Evolutionary conservation across 345 rosid genomes (phyloP).

Genomic region (Aethionema arabicum): DNA sequence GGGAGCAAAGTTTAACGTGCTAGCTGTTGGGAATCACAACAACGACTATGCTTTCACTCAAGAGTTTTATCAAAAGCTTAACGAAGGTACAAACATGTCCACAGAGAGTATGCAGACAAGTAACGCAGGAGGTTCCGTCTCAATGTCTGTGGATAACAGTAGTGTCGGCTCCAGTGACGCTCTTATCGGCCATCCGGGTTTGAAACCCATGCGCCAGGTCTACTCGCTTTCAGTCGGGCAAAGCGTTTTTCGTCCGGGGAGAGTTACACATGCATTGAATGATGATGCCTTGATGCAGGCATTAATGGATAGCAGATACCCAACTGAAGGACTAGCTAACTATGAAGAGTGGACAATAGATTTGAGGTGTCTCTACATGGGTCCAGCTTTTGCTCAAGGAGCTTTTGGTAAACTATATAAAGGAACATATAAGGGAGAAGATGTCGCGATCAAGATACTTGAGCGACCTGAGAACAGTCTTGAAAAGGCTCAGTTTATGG

Average conservation of each 20-base stretch:
- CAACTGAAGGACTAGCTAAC: slow-evolving; percentile 48
- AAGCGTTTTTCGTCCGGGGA: slow-evolving; percentile 50
- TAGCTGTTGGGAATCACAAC: slow-evolving; percentile 42
- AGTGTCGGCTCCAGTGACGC: slow-evolving; percentile 65
- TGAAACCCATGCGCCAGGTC: slow-evolving; percentile 40
- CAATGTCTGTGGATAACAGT: slow-evolving; percentile 62
- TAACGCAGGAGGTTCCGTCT: slow-evolving; percentile 57
- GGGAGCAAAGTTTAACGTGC: slow-evolving; percentile 42
- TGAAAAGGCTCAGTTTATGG: slow-evolving; percentile 40
- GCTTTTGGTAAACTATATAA: slow-evolving; percentile 55
- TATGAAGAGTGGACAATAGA: slow-evolving; percentile 62
- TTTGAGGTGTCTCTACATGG: slow-evolving; percentile 53
- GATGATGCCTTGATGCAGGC: slow-evolving; percentile 58
- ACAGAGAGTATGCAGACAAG: slow-evolving; percentile 52
- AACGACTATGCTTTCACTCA: slow-evolving; percentile 47
- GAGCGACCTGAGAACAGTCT: slow-evolving; percentile 39
- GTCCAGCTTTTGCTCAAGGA: slow-evolving; percentile 60
- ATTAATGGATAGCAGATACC: slow-evolving; percentile 47
- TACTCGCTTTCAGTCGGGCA: slow-evolving; percentile 48
- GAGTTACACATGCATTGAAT: slow-evolving; percentile 40
- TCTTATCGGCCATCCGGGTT: slow-evolving; percentile 55
- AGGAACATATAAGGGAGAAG: slow-evolving; percentile 44
- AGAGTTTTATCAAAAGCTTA: slow-evolving; percentile 56
- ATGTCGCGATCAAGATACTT: slow-evolving; percentile 45
- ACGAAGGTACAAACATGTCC: slow-evolving; percentile 55